A percentile compares a stretch with the other conserved stretches of the same genome.
Conservation (phyloP, 306 rosid genomes). For the Cucumis melo region DNA sequence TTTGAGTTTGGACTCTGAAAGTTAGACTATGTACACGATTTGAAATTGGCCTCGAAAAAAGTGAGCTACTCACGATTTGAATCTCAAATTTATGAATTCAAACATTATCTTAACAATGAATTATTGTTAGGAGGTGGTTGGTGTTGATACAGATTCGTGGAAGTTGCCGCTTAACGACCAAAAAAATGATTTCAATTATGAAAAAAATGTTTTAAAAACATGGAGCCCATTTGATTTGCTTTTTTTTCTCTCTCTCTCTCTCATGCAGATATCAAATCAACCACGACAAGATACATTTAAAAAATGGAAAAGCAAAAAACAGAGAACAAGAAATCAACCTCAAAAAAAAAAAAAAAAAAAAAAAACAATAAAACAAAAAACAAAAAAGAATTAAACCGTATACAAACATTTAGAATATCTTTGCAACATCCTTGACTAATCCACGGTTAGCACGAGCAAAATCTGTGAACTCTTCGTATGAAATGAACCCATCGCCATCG, state of each 20-base stretch:
- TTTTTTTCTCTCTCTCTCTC: not conserved
- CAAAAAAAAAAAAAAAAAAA: not conserved
- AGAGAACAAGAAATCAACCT: not conserved
- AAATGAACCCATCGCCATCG: slow-evolving; percentile 62
- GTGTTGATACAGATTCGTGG: not conserved
- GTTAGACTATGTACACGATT: too few relatives aligned
- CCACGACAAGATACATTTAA: slow-evolving; percentile 10
- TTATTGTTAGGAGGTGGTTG: not conserved
- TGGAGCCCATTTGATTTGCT: slow-evolving; percentile 1
- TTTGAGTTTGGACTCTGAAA: too few relatives aligned
- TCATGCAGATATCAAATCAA: not conserved
- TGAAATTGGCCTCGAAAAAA: not conserved
- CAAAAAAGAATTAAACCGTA: too few relatives aligned
- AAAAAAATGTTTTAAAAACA: not conserved
- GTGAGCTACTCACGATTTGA: not conserved
- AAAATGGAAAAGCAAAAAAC: not conserved
- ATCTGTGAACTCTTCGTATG: slow-evolving; percentile 34
- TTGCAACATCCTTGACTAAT: slow-evolving; percentile 53
- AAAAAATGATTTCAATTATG: not conserved
- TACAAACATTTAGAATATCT: slow-evolving; percentile 31
- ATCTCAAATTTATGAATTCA: not conserved
- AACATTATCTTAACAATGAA: not conserved
- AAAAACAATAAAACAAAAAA: not conserved
- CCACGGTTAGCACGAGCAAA: slow-evolving; percentile 57
- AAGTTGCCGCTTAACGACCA: slow-evolving; percentile 4